Conservation (phyloP, 2,329 filamentous ascomycete genomes). For the Blastomyces parvus region DNA sequence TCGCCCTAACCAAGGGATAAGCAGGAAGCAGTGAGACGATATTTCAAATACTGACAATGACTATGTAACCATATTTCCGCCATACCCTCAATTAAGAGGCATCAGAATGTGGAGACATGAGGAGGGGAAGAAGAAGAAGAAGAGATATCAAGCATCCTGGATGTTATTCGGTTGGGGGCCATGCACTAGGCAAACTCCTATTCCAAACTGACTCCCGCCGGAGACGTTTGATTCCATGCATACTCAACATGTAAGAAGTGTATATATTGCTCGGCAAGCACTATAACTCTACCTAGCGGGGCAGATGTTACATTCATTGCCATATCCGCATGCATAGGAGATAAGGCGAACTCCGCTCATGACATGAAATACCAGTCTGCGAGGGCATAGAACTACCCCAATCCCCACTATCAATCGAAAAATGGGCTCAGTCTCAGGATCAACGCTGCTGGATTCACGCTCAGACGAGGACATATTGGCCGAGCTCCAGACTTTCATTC, state of each 20-base stretch:
- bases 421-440: not conserved
- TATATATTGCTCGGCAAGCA: not conserved
- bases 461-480: not conserved
- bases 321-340: too few relatives aligned
- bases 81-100: not conserved
- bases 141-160: not conserved
- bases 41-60: not conserved
- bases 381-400: not conserved
- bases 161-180: not conserved
- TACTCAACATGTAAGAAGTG: not conserved
- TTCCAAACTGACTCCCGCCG: not conserved
- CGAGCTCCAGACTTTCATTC: not conserved
- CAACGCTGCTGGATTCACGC: not conserved
- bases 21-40: not conserved
- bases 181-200: not conserved
- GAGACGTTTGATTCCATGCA: not conserved
- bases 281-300: too few relatives aligned
- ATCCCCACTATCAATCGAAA: not conserved
- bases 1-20: not conserved
- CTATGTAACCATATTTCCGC: not conserved
- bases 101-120: not conserved
- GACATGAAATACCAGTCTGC: not conserved
- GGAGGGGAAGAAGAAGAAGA: too few relatives aligned
- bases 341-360: not conserved
- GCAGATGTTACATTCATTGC: not conserved